These are phyloP conservation scores for Periconia sp. DNA, from an alignment of 2,329 filamentous ascomycete genomes.

Conservation along the genomic window DNA sequence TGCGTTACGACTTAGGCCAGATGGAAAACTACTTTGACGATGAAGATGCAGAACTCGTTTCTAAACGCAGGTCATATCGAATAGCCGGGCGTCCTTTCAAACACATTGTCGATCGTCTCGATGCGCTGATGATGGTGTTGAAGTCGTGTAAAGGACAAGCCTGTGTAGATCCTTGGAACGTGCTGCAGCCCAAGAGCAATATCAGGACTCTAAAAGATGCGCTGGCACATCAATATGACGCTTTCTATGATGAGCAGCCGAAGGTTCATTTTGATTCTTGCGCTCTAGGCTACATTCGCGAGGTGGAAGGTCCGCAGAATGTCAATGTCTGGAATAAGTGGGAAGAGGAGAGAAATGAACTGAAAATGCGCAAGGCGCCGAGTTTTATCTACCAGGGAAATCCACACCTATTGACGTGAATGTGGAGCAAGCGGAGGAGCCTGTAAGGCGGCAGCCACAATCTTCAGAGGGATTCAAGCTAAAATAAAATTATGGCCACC, in stretches of 20 bases:
- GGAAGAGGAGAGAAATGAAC: slow-evolving; percentile 7
- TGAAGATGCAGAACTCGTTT: too few species aligned
- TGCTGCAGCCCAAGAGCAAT: slow-evolving; percentile 60
- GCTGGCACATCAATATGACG: slow-evolving; percentile 55
- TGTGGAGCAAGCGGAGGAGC: background rate
- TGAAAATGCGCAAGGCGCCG: background rate
- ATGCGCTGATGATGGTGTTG: slow-evolving; percentile 64
- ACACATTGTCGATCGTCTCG: slow-evolving; percentile 53
- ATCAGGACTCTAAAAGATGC: slow-evolving; percentile 61
- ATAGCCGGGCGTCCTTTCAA: slow-evolving; percentile 22
- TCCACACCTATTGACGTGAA: slow-evolving; percentile 1
- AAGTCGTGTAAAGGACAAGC: slow-evolving; percentile 64
- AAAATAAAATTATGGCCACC: too few species aligned
- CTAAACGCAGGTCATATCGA: slow-evolving; percentile 32
- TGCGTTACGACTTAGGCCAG: too few species aligned
- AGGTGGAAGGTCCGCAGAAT: too few species aligned
- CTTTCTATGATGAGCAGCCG: slow-evolving; percentile 58
- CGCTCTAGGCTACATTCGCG: too few species aligned
- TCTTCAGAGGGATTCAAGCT: too few species aligned
- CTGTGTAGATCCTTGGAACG: slow-evolving; percentile 63
- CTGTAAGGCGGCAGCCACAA: too few species aligned
- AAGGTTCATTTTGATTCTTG: too few species aligned
- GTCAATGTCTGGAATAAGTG: too few species aligned
- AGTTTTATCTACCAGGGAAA: slow-evolving; percentile 1
- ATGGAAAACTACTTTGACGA: too few species aligned